Evolutionary conservation across 805 yeast genomes (phyloP), one percentile per base, ranked within the genome.

Genomic region (Grigorovia yakushimaensis): DNA sequence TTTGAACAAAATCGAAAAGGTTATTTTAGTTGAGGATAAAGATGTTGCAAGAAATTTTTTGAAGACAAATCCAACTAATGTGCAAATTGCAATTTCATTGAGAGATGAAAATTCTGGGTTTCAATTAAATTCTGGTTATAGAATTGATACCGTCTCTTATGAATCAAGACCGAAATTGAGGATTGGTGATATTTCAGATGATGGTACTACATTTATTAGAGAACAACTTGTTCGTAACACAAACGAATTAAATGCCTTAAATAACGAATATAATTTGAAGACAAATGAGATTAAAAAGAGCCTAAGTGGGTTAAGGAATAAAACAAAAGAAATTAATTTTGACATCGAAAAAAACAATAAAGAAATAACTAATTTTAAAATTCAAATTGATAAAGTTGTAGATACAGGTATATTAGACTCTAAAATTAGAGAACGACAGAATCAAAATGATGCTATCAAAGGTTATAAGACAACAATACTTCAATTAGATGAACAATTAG

Each of bases 111-210:
- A 65, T 4, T 59, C 68, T 19, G 80, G 84, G 2, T 75, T 73
- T 30, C 70, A 70, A 20, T 64, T 77, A 39, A 57, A 72, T 2
- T 76, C 77, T 15, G 74, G 76, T 1, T 69, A 76, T 39, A 63
- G 74, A 41, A 62, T 72, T 22, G 82, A 81, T 59, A 84, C 88
- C 0, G 62, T 81, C 2, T 64, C 62, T 47, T 79, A 74, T 51
- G 61, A 61, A 43, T 48, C 54, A 8, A 55, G 50, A 35, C 47
- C 55, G 18, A 51, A 49, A 24, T 40, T 62, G 24, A 61, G 53
- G 41, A 49, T 56, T 9, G 53, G 57, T 5, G 42, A 56, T 10
- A 47, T 59, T 2, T 41, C 54, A 3, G 59, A 56, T 6, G 55
- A 58, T 41, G 55, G 51, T n/a, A 41, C 43, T 2, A 41, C 47